Base-by-base conservation (phyloP, 495 filamentous ascomycete species). In the Tetracladium marchalianum region DNA sequence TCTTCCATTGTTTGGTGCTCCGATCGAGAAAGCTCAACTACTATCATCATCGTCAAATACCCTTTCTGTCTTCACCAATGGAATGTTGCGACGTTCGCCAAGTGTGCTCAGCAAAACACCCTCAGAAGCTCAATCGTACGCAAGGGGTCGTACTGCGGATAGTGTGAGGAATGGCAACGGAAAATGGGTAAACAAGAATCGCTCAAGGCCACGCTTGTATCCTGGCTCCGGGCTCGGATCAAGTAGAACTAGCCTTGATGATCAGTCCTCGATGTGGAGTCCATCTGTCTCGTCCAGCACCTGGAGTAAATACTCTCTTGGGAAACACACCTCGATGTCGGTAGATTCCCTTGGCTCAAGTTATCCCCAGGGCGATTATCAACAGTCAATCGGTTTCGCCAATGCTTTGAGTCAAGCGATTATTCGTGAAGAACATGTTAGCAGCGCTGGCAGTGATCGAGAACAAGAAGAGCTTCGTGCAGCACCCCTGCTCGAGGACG, bases 351-450 rank as follows among this genome's bases (percentile, higher is more conserved):
- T 95, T 52, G 78, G 80, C 13, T 90, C 85, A 1, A 72, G 77
- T n/a, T 86, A 80, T 62, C 81, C 80, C 2, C 80, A 80, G 22
- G 81, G 80, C 18, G 92, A 93, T 55, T 96, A 90, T 57, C 87
- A 95, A 56, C 89, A 94, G 58, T 93, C 89, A 0, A 95, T 99
- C 56, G 92, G 92, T 0, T 99, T 99, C 59, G 92, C 93, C 34
- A 97, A 95, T 65, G 92, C 92, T 12, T 75, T 99, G 2, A 94
- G 86, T 52, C 93, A 94, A 58, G 92, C 92, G 13, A 98, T 97
- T 55, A 95, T 95, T 50, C 82, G 93, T 16, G 93, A 96, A 58
- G 92, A 97, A 54, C 72, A 76, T 36, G 71, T 79, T 6, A 44
- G 71, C 66, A 22, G 72, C 69, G 12, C 41, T 68, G 42, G 73